These are phyloP conservation scores for Blastocystis sp. DNA, from an alignment of 352 stramenopile genomes.

Conservation along the genomic window DNA sequence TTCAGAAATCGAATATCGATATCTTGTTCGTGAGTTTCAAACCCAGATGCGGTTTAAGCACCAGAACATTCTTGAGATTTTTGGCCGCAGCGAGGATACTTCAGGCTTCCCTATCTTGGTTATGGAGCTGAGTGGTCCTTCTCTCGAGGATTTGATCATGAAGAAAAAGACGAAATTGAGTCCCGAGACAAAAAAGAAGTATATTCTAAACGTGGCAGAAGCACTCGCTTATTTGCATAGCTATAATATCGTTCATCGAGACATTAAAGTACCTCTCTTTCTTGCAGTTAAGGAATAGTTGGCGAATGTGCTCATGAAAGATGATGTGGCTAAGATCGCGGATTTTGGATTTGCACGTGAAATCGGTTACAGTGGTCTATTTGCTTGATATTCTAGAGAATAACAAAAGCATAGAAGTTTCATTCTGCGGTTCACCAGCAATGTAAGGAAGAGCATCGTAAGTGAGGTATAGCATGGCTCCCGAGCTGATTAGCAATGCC, in stretches of 20 bases:
- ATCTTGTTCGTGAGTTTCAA: conserved; percentile 37
- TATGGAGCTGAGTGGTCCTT: conserved; percentile 9
- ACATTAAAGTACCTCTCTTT: conserved; percentile 65
- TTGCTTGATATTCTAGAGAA: neutral
- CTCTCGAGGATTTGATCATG: conserved; percentile 41
- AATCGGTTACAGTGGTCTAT: neutral
- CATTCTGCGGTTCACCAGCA: conserved; percentile 40
- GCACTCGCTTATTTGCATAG: conserved; percentile 69
- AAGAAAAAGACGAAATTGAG: conserved; percentile 52
- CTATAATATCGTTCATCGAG: conserved; percentile 69
- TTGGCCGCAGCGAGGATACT: conserved; percentile 6
- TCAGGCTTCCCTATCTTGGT: conserved; percentile 22
- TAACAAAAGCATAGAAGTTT: conserved; percentile 55
- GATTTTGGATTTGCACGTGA: conserved; percentile 40
- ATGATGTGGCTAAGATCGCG: conserved; percentile 67
- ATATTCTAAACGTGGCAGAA: conserved; percentile 48
- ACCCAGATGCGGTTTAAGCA: conserved; percentile 56
- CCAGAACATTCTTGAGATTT: conserved; percentile 18
- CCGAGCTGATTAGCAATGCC: conserved; percentile 44
- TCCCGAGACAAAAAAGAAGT: neutral
- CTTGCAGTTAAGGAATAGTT: neutral
- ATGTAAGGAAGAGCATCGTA: neutral
- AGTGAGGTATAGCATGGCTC: conserved; percentile 43
- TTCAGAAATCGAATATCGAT: neutral
- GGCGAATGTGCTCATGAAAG: conserved; percentile 63